phyloP scores from a whole-genome alignment of 176 grass and related monocot genomes.

The Musa troglodytarum region DNA sequence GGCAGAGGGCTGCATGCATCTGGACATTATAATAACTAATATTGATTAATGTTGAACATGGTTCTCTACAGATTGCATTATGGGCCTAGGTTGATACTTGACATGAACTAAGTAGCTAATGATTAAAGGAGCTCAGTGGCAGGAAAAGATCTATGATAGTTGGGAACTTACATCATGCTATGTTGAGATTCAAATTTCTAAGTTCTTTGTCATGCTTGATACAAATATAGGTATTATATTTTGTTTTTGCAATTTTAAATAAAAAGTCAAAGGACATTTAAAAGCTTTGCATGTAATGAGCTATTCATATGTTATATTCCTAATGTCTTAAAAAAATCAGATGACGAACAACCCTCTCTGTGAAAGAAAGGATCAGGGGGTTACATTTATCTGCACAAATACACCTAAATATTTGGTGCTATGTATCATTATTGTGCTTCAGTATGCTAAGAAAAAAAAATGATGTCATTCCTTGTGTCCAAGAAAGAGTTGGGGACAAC shows the following conservation, averaged over 20 bases:
- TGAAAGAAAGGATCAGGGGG: no score
- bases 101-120: neutral
- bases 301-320: neutral
- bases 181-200: neutral
- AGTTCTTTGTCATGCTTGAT: neutral
- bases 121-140: no score
- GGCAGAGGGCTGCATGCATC: slow-evolving; percentile 47
- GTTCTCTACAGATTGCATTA: no score
- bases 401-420: no score
- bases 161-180: neutral
- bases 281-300: neutral
- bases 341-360: no score
- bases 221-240: neutral
- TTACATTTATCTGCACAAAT: no score
- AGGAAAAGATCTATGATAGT: neutral
- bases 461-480: no score
- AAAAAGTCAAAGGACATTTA: neutral
- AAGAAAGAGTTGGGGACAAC: no score
- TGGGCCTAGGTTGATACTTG: neutral
- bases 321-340: no score
- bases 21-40: slow-evolving; percentile 1
- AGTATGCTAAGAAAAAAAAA: no score
- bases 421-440: no score
- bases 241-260: neutral
- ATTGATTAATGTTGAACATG: neutral